These are phyloP conservation scores for Penicillium decumbens DNA, from an alignment of 2,329 filamentous ascomycete genomes.

Conservation along the genomic window DNA sequence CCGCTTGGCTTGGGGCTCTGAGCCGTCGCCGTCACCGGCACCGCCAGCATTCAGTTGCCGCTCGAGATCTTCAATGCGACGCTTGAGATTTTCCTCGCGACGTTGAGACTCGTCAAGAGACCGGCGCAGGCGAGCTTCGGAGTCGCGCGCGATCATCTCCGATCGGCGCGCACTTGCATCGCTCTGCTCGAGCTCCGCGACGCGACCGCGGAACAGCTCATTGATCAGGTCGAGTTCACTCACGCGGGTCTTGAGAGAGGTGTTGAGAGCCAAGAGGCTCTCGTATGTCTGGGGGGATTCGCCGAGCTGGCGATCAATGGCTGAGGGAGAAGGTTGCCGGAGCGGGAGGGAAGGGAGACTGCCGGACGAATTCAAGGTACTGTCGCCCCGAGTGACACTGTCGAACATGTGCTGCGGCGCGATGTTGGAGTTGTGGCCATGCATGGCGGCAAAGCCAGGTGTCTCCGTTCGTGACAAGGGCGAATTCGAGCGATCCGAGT, in stretches of 20 bases:
- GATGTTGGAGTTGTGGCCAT: slow-evolving; percentile 60
- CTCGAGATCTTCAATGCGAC: slow-evolving; percentile 74
- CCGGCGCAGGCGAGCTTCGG: slow-evolving; percentile 52
- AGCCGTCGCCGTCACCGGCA: slow-evolving; percentile 24
- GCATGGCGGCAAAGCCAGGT: slow-evolving; percentile 55
- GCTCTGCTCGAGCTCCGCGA: slow-evolving; percentile 71
- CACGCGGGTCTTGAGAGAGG: slow-evolving; percentile 87
- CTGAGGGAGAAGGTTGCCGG: slow-evolving; percentile 56
- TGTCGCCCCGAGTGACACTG: slow-evolving; percentile 61
- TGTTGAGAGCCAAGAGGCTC: slow-evolving; percentile 72
- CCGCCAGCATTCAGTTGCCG: slow-evolving; percentile 40
- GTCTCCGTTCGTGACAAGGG: slow-evolving; percentile 76
- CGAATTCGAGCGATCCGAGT: slow-evolving; percentile 69
- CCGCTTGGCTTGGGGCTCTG: slow-evolving; percentile 52
- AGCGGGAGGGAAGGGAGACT: slow-evolving; percentile 50
- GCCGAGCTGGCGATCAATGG: slow-evolving; percentile 56
- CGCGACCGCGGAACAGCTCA: slow-evolving; percentile 68
- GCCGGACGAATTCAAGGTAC: slow-evolving; percentile 58
- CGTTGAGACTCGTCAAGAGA: slow-evolving; percentile 72
- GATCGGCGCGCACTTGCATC: slow-evolving; percentile 63
- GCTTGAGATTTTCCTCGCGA: slow-evolving; percentile 75
- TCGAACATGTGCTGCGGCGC: slow-evolving; percentile 76
- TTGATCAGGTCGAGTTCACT: slow-evolving; percentile 95
- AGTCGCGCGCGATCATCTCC: slow-evolving; percentile 52
- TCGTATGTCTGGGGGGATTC: slow-evolving; percentile 75